Base-by-base conservation (phyloP, 495 filamentous ascomycete genomes). In the Cairneyella variabilis region DNA sequence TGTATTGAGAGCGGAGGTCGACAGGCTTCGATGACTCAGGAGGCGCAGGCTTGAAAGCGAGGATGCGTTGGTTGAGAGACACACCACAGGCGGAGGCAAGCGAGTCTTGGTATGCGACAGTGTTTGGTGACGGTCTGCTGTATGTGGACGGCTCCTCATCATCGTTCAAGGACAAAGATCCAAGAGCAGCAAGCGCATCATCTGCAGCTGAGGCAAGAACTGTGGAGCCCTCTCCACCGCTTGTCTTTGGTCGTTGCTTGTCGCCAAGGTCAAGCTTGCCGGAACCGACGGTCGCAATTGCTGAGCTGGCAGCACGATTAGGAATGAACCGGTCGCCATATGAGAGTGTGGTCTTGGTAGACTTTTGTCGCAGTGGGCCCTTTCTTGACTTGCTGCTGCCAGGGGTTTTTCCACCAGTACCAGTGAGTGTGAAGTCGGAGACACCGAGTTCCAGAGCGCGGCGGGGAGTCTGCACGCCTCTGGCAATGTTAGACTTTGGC, bases 261-360 rank as follows among this genome's bases (percentile, higher is more conserved):
- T 89, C 85, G 26, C 69, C 67, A 40, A 77, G 63, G 48, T 82
- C 80, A 25, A 89, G 82, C 80, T 97, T 97, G 2, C 81, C 86
- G 18, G 88, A 84, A 41, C 91, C 90, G 45, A 78, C 82, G 36
- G 86, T 89, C 54, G 84, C 78, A 58, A 96, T 85, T 39, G 88
- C 93, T 38, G 95, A 93, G 72, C 90, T 92, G 42, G 91, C 89
- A 16, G 76, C 75, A 6, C 93, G 83, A 69, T 95, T 97, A 42
- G 93, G 93, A 59, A 98, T 97, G 76, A 97, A 98, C 38, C 93
- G 86, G 64, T 98, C 93, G n/a, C 83, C 91, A 64, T 95, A 89
- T 41, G 82, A 83, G 40, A 93, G 69, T 0, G 90, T 90, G 1
- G 90, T 92, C 79, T 91, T 95, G 67, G 70, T 71, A 5, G 86